phyloP scores from a whole-genome alignment of 2,329 filamentous ascomycete species.

The Pseudogymnoascus sp. region DNA sequence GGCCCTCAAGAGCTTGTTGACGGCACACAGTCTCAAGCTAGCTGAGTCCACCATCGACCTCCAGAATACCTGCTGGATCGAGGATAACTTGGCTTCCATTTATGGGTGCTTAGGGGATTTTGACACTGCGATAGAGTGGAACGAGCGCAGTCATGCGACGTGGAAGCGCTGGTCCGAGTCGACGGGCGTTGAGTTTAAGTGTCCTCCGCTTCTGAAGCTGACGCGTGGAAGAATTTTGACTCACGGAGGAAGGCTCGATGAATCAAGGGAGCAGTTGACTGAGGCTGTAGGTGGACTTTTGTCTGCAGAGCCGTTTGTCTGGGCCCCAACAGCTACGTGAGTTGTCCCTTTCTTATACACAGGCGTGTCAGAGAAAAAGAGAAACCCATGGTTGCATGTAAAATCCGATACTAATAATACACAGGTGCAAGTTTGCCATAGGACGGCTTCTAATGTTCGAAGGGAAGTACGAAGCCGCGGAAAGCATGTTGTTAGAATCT shows the following conservation, averaged over 20 bases:
- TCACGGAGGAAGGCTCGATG: background rate
- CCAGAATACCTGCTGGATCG: background rate
- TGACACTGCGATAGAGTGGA: background rate
- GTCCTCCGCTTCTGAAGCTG: background rate
- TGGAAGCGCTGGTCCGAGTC: background rate
- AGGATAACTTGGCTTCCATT: background rate
- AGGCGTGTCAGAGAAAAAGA: background rate
- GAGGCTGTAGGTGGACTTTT: background rate
- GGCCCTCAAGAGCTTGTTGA: background rate
- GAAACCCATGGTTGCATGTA: background rate
- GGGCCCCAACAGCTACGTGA: background rate
- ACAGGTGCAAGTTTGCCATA: background rate
- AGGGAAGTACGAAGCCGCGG: background rate
- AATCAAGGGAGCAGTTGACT: background rate
- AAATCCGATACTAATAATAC: background rate
- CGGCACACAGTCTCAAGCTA: background rate
- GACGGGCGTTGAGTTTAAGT: background rate
- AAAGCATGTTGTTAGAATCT: background rate
- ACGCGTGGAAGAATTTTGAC: background rate
- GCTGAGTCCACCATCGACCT: background rate
- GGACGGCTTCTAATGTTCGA: background rate
- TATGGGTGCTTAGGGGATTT: background rate
- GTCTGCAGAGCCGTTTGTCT: background rate
- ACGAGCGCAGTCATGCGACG: background rate
- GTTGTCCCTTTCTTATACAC: background rate